These are phyloP conservation scores for Borealophlyctis nickersoniae DNA, from an alignment of 192 early-diverging fungal genomes.

Conservation along the genomic window DNA sequence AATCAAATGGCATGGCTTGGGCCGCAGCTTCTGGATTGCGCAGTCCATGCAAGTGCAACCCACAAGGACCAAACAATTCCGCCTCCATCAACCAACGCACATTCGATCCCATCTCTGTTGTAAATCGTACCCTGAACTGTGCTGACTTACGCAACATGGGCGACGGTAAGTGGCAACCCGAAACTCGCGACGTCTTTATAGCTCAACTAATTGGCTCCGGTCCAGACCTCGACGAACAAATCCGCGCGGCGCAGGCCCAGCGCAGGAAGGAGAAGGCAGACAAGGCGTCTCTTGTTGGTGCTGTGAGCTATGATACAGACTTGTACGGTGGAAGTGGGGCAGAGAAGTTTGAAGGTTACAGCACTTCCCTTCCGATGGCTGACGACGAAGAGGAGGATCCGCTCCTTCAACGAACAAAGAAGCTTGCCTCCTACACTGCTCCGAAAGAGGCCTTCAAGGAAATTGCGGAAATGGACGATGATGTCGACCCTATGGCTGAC, in stretches of 20 bases:
- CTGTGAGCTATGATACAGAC: constrained; percentile 62
- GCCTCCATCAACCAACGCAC: too few relatives aligned
- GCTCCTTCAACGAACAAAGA: constrained; percentile 44
- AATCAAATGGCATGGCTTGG: too few relatives aligned
- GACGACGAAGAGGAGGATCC: constrained; percentile 51
- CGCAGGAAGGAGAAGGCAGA: constrained; percentile 26
- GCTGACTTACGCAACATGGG: too few relatives aligned
- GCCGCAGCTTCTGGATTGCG: too few relatives aligned
- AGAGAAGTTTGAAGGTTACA: constrained; percentile 70
- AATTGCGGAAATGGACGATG: constrained; percentile 42
- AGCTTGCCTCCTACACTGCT: constrained; percentile 72
- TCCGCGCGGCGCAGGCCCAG: constrained; percentile 47
- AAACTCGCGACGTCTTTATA: too few relatives aligned
- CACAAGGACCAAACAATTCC: too few relatives aligned
- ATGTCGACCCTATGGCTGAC: constrained; percentile 47
- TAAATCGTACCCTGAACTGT: too few relatives aligned
- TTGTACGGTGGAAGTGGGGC: constrained; percentile 51
- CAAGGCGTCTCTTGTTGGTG: constrained; percentile 28
- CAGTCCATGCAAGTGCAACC: too few relatives aligned
- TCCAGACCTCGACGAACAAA: constrained; percentile 54
- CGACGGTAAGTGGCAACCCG: too few relatives aligned
- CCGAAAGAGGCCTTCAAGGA: constrained; percentile 77
- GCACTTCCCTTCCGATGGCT: constrained; percentile 57
- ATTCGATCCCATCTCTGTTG: too few relatives aligned
- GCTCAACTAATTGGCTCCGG: too few relatives aligned